phyloP scores from a whole-genome alignment of 805 yeast genomes.

The Maudiozyma bulderi region DNA sequence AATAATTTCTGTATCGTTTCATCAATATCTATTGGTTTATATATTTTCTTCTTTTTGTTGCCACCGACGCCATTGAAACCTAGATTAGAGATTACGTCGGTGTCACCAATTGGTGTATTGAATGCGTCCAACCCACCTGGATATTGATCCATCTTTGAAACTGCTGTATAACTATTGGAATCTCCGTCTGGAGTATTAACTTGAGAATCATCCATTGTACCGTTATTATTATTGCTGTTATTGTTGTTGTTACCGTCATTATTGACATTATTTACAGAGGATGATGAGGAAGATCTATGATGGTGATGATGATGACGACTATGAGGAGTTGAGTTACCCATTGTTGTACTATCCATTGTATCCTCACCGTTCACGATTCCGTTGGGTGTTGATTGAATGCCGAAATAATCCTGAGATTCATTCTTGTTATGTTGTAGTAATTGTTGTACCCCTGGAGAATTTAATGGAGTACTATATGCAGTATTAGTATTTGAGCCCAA shows the following conservation, averaged over 20 bases:
- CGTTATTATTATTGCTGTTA: too few relatives aligned
- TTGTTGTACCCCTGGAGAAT: constrained; percentile 22
- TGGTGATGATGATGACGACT: constrained; percentile 1
- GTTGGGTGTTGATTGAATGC: not conserved
- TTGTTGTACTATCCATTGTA: not conserved
- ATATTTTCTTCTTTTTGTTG: constrained; percentile 16
- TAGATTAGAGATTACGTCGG: not conserved
- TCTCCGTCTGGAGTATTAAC: not conserved
- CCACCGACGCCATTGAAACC: not conserved
- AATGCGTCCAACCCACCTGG: not conserved
- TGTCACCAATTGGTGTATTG: not conserved
- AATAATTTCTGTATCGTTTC: constrained; percentile 81
- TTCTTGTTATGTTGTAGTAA: constrained; percentile 3
- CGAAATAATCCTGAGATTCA: constrained; percentile 16
- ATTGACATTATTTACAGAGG: not conserved
- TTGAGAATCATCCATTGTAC: too few relatives aligned
- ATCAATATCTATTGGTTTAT: constrained; percentile 52
- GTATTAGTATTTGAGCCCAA: constrained; percentile 21
- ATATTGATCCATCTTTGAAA: constrained; percentile 1
- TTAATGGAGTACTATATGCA: constrained; percentile 26
- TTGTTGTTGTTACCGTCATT: too few relatives aligned
- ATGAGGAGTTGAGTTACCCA: not conserved
- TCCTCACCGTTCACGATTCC: not conserved
- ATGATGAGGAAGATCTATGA: not conserved
- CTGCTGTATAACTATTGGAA: not conserved